Base-by-base conservation (phyloP, 1,139 yeast genomes). In the Lodderomyces beijingensis region DNA sequence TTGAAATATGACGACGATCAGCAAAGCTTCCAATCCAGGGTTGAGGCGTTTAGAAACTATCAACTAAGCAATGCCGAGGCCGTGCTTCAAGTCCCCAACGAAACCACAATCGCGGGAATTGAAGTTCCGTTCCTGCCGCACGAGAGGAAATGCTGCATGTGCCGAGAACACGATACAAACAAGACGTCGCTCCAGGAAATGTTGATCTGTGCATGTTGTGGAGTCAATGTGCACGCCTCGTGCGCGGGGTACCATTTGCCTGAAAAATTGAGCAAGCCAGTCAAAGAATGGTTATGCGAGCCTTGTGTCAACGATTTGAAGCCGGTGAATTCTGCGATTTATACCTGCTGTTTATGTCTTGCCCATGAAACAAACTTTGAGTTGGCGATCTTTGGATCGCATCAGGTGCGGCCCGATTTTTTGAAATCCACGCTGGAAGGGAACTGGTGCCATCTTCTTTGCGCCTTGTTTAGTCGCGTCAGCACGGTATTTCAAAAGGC, bases 371-470 rank as follows among this genome's bases (percentile, higher is more conserved):
- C 64, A 5, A 69, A 68, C 41, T 62, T 67, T 42, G 76, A 69
- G 39, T 53, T 63, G 12, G 62, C 73, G 12, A 59, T 70, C 19
- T 46, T 55, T 17, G 76, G 78, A 0, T 56, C 57, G 13, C 49
- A 57, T 1, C 40, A 50, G 26, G 65, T 70, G 0, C 61, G 61
- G 20, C 80, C 84, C 0, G 91, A 83, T 43, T 87, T 78, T 27
- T 55, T 88, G 45, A 85, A 84, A 47, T 71, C 87, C n/a, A 78
- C 94, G 0, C 77, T 93, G 0, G 76, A 71, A 24, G 84, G 86
- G 2, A 66, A 68, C 38, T 89, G 97, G 97, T 79, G 82, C 25
- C 97, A 89, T 59, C 62, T 83, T 5, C 44, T 77, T 4, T 89
- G 98, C 57, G 82, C 93, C 0, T 37, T 85, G 0, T 79, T 79